phyloP scores from a whole-genome alignment of 352 stramenopile species.

The Phytophthora constricta region DNA sequence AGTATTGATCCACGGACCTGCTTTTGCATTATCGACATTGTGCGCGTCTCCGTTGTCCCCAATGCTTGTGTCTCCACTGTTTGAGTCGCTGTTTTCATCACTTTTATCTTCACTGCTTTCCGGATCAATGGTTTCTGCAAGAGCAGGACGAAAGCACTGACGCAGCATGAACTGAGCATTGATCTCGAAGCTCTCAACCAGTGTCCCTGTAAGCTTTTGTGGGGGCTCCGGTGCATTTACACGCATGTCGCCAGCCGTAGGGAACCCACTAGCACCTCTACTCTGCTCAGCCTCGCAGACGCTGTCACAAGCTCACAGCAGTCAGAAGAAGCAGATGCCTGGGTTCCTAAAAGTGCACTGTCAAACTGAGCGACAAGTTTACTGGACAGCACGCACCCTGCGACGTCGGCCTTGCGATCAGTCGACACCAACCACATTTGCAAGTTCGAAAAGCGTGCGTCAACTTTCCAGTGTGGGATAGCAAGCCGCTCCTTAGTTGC shows the following conservation, averaged over 20 bases:
- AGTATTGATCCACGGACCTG: too few relatives aligned
- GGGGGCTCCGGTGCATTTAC: conserved; percentile 8
- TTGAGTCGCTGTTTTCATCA: conserved; percentile 26
- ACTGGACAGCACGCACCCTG: conserved; percentile 60
- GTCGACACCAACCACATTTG: conserved; percentile 76
- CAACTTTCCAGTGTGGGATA: conserved; percentile 48
- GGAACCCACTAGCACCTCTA: conserved; percentile 50
- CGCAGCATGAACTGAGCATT: conserved; percentile 30
- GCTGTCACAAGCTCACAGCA: conserved; percentile 34
- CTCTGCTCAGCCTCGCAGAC: conserved; percentile 37
- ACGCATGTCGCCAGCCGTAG: conserved; percentile 11
- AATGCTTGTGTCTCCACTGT: conserved; percentile 10
- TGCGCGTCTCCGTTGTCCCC: conserved; percentile 14
- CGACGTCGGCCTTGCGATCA: conserved; percentile 59
- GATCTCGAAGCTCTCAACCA: conserved; percentile 61
- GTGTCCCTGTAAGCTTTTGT: conserved; percentile 38
- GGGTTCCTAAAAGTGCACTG: conserved; percentile 17
- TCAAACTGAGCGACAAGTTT: conserved; percentile 38
- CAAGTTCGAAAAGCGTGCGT: conserved; percentile 53
- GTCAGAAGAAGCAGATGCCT: conserved; percentile 11
- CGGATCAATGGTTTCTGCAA: conserved; percentile 19
- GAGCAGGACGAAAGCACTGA: conserved; percentile 36
- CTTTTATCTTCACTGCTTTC: conserved; percentile 34
- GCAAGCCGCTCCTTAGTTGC: conserved; percentile 8
- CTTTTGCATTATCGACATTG: conserved; percentile 17